Percentiles rank a stretch among this genome's conserved stretches.
Evolutionary conservation across 179 eudicot species (phyloP).

Genomic region (Corrigiola litoralis): DNA sequence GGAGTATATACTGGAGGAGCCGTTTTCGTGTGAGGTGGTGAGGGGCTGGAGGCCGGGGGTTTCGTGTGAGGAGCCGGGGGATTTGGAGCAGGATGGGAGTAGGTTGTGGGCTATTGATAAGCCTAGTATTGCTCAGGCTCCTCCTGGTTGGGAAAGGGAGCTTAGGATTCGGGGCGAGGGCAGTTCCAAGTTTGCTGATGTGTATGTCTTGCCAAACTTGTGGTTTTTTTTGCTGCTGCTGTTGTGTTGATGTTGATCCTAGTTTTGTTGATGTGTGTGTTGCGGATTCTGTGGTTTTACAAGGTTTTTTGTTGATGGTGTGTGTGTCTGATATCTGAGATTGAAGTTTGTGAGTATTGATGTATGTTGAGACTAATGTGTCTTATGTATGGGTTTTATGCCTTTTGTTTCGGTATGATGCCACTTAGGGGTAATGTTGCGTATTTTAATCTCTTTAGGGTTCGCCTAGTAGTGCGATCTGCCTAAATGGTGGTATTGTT

Average conservation of each 20-base stretch:
- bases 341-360: neutral
- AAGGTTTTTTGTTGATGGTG: neutral
- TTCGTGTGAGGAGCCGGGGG: slow-evolving; percentile 57
- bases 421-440: neutral
- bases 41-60: slow-evolving; percentile 68
- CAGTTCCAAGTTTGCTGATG: slow-evolving; percentile 79
- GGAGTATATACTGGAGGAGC: slow-evolving; percentile 49
- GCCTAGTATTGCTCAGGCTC: slow-evolving; percentile 75
- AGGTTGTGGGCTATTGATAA: slow-evolving; percentile 87
- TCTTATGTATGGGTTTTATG: too few species aligned
- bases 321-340: neutral
- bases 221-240: neutral
- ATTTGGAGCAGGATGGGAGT: slow-evolving; percentile 63
- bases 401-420: too few species aligned
- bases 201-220: slow-evolving; percentile 40
- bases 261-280: neutral
- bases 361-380: too few species aligned
- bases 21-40: slow-evolving; percentile 62
- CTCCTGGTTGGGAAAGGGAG: slow-evolving; percentile 80
- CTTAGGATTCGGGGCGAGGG: slow-evolving; percentile 81
- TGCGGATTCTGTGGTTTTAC: too few species aligned
- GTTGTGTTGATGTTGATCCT: neutral
- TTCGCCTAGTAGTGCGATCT: neutral
- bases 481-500: neutral
- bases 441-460: neutral